phyloP scores from a whole-genome alignment of 805 yeast genomes.

The Monosporozyma aerobia region DNA sequence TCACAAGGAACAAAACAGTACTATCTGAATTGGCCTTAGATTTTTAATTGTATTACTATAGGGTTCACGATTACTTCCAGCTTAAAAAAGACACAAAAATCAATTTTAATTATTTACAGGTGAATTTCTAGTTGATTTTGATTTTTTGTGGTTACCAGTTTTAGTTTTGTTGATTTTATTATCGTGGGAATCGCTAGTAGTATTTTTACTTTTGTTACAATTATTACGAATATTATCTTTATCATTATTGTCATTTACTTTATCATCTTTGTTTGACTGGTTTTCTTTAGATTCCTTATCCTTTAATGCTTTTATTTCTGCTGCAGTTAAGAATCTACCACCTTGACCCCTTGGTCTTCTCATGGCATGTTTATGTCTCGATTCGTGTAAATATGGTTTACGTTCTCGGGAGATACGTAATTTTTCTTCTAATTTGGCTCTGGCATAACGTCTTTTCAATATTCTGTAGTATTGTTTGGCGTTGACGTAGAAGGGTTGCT shows the following conservation, averaged over 20 bases:
- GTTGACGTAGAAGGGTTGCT: constrained; percentile 94
- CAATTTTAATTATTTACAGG: background rate
- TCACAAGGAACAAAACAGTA: background rate
- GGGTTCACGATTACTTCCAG: too few relatives aligned
- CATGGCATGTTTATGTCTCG: constrained; percentile 98
- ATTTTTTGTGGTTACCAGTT: background rate
- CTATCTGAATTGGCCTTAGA: too few relatives aligned
- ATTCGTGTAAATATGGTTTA: constrained; percentile 90
- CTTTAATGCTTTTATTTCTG: constrained; percentile 58
- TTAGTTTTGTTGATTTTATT: background rate
- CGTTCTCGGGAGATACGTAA: constrained; percentile 82
- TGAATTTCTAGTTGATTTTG: background rate
- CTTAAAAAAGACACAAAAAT: background rate
- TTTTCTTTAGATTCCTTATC: constrained; percentile 11
- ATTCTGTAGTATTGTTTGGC: constrained; percentile 97
- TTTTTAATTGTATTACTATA: too few relatives aligned
- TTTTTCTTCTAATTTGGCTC: constrained; percentile 86
- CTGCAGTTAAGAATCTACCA: constrained; percentile 92
- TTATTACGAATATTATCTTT: background rate
- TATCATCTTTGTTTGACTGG: background rate
- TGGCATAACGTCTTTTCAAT: constrained; percentile 81
- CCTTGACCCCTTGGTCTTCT: constrained; percentile 98
- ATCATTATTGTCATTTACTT: background rate
- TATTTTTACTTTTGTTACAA: background rate
- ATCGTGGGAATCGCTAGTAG: background rate